A percentile compares a stretch with the other conserved stretches of the same genome.
Conservation (phyloP, 2,329 filamentous ascomycete genomes). For the Venturia asperata region DNA sequence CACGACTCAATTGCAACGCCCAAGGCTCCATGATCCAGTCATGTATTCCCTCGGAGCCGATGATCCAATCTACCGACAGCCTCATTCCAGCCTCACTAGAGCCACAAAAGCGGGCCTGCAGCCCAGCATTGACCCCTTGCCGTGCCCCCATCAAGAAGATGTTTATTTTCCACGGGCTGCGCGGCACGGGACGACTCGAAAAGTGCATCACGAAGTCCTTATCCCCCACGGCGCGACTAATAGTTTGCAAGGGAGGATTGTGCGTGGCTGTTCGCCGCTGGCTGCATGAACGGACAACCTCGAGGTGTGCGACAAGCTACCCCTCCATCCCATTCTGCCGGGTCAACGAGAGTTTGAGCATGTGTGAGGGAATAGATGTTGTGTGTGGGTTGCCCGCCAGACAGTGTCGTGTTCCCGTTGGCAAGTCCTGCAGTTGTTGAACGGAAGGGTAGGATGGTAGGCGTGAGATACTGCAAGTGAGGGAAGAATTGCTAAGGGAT, state of each 20-base stretch:
- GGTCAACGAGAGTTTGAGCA: not conserved
- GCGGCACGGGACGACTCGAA: not conserved
- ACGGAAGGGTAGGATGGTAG: not conserved
- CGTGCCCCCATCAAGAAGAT: not conserved
- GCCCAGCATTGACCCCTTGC: not conserved
- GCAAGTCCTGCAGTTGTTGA: not conserved
- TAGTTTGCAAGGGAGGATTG: not conserved
- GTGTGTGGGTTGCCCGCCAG: not conserved
- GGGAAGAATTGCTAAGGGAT: not conserved
- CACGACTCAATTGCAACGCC: not conserved
- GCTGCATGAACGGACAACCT: not conserved
- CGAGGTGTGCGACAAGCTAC: not conserved
- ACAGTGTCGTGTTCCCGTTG: not conserved
- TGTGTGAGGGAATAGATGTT: not conserved
- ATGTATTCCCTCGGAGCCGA: not conserved
- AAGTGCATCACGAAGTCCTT: conserved; percentile 2
- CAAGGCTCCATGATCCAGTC: not conserved
- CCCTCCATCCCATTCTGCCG: not conserved
- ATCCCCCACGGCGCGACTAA: not conserved
- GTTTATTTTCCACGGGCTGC: not conserved
- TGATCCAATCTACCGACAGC: not conserved
- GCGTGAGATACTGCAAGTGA: not conserved
- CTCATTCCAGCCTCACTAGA: not conserved
- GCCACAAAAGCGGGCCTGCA: not conserved
- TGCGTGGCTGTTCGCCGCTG: not conserved